Evolutionary conservation across 108 stramenopile genomes (phyloP).

Genomic region (Aurantiochytrium sp.): DNA sequence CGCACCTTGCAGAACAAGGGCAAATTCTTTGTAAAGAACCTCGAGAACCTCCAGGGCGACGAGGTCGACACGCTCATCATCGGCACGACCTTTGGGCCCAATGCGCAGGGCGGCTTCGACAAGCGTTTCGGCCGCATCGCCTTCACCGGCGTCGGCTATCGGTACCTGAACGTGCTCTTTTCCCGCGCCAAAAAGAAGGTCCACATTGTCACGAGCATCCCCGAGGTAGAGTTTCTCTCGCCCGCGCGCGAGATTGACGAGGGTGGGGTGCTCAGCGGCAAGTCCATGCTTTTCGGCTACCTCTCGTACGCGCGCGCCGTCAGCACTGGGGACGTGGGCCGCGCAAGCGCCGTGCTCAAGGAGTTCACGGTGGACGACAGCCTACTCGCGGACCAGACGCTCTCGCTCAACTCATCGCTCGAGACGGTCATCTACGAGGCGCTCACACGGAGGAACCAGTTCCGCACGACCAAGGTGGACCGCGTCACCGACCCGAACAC

Average conservation of each 20-base stretch:
- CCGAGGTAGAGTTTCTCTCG: background rate
- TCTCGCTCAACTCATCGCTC: background rate
- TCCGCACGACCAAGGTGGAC: background rate
- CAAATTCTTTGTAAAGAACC: conserved; percentile 22
- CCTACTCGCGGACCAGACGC: background rate
- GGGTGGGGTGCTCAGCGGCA: background rate
- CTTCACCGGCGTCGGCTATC: background rate
- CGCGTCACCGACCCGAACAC: background rate
- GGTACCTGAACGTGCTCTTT: conserved; percentile 20
- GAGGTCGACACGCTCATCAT: conserved; percentile 19
- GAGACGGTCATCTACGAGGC: background rate
- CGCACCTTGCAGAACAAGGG: background rate
- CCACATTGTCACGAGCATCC: background rate
- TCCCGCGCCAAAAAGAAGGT: conserved; percentile 14
- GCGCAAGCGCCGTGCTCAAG: background rate
- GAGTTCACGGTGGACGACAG: background rate
- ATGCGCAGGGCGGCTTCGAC: background rate
- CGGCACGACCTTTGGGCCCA: conserved; percentile 11
- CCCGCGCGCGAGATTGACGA: background rate
- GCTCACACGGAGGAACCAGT: background rate
- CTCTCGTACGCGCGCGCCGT: conserved; percentile 11
- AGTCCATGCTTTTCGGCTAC: conserved; percentile 19
- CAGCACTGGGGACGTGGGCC: background rate
- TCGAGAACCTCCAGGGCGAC: conserved; percentile 10
- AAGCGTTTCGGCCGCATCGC: background rate